These are phyloP conservation scores for Epichloe scottii DNA, from an alignment of 2,329 filamentous ascomycete genomes.

Conservation along the genomic window DNA sequence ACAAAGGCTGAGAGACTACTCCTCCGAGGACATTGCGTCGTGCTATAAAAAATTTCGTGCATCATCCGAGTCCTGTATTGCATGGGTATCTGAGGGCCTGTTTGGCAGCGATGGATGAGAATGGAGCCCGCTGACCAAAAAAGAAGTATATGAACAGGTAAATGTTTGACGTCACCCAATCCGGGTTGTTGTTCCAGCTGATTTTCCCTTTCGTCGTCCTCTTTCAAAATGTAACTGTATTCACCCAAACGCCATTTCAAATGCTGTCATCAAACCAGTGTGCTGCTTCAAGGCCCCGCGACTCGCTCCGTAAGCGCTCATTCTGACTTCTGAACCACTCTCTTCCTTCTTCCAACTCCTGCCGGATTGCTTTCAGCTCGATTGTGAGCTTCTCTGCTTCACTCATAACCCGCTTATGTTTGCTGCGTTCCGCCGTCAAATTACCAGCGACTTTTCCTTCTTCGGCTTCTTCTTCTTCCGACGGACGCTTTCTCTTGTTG, in stretches of 20 bases:
- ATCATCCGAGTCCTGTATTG: not conserved
- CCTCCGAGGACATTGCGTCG: not conserved
- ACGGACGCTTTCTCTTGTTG: slow-evolving; percentile 21
- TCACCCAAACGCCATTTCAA: slow-evolving; percentile 9
- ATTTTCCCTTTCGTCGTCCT: not conserved
- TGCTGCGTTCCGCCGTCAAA: slow-evolving; percentile 10
- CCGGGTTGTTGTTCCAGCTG: not conserved
- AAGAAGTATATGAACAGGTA: not conserved
- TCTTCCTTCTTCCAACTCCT: slow-evolving; percentile 34
- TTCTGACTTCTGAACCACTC: slow-evolving; percentile 35
- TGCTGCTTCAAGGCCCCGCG: slow-evolving; percentile 16
- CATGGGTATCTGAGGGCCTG: not conserved
- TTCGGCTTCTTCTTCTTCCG: slow-evolving; percentile 19
- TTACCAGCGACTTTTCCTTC: slow-evolving; percentile 4
- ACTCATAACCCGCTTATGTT: slow-evolving; percentile 29
- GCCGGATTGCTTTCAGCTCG: slow-evolving; percentile 29
- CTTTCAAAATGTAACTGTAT: not conserved
- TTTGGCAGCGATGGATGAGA: not conserved
- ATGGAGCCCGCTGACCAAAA: not conserved
- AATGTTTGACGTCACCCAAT: not conserved
- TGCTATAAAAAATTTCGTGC: not conserved
- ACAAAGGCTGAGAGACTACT: not conserved
- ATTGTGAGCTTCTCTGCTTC: slow-evolving; percentile 27
- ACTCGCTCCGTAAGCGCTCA: slow-evolving; percentile 26
- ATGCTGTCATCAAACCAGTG: slow-evolving; percentile 22